A percentile compares a stretch with the other conserved stretches of the same genome.
Evolutionary conservation across 176 grass and related monocot species (phyloP).

Genomic region (Aegilops longissima): DNA sequence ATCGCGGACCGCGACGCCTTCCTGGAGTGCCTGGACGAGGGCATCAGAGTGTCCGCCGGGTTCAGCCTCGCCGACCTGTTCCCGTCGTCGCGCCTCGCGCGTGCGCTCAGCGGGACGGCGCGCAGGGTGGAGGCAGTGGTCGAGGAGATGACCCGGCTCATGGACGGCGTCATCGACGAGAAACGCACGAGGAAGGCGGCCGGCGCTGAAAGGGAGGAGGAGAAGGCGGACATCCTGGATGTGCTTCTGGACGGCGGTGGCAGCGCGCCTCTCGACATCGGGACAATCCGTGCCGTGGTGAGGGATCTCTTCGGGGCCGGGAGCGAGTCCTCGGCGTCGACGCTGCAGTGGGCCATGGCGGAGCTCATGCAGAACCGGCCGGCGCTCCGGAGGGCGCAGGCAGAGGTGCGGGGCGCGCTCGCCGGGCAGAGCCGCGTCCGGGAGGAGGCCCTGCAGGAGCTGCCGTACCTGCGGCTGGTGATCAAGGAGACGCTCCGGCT

Average conservation of each 20-base stretch:
- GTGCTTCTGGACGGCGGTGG: neutral
- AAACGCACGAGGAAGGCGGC: neutral
- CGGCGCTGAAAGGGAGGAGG: neutral
- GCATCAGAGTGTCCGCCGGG: neutral
- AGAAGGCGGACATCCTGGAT: neutral
- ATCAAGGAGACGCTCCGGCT: slow-evolving; percentile 24
- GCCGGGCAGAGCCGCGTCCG: neutral
- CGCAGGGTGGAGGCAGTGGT: neutral
- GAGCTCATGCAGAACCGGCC: neutral
- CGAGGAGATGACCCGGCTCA: neutral
- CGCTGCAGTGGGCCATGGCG: slow-evolving; percentile 8
- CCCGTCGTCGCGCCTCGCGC: neutral
- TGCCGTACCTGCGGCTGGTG: neutral
- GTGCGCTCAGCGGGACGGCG: neutral
- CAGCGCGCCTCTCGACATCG: neutral
- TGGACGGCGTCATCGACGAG: neutral
- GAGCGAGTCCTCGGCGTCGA: neutral
- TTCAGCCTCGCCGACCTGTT: slow-evolving; percentile 13
- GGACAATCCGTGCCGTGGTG: neutral
- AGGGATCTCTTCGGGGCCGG: slow-evolving; percentile 3
- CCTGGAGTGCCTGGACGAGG: neutral
- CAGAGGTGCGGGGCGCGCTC: neutral
- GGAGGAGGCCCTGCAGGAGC: neutral
- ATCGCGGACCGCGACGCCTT: neutral
- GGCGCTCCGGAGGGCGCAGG: neutral